phyloP scores from a whole-genome alignment of 805 yeast species.

The Torulaspora franciscae region DNA sequence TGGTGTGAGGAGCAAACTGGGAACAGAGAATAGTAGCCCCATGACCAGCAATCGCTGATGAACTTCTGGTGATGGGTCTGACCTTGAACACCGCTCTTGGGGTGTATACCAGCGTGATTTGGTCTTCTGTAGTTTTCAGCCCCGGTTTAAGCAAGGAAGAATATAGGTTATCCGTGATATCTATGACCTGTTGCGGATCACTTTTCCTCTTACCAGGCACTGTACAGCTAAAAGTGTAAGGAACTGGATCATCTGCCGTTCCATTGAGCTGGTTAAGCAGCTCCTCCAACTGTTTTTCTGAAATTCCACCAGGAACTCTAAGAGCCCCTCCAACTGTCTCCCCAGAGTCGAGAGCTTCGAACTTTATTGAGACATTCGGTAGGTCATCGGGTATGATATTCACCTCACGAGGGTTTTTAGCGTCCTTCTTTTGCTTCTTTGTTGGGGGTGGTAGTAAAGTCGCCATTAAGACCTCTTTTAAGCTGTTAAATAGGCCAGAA shows the following conservation, averaged over 20 bases:
- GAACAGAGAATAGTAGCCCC: slow-evolving; percentile 90
- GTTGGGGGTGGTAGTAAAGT: slow-evolving; percentile 92
- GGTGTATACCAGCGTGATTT: slow-evolving; percentile 81
- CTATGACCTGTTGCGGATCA: slow-evolving; percentile 45
- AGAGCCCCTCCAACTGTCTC: slow-evolving; percentile 76
- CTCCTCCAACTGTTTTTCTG: slow-evolving; percentile 82
- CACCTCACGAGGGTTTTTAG: slow-evolving; percentile 75
- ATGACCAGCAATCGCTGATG: slow-evolving; percentile 92
- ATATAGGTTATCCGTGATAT: slow-evolving; percentile 73
- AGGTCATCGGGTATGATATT: slow-evolving; percentile 68
- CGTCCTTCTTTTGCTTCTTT: slow-evolving; percentile 77
- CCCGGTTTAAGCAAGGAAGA: slow-evolving; percentile 81
- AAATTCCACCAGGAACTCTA: slow-evolving; percentile 85
- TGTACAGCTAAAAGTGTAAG: slow-evolving; percentile 76
- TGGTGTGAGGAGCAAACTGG: slow-evolving; percentile 87
- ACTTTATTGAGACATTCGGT: slow-evolving; percentile 82
- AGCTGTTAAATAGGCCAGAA: background rate
- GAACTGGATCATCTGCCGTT: slow-evolving; percentile 74
- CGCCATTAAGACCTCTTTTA: slow-evolving; percentile 52
- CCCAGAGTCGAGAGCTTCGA: slow-evolving; percentile 92
- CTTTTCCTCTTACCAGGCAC: slow-evolving; percentile 40
- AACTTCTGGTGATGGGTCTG: slow-evolving; percentile 80
- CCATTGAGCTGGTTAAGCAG: slow-evolving; percentile 75
- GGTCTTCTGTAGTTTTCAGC: slow-evolving; percentile 85
- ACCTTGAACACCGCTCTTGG: slow-evolving; percentile 96